A percentile compares a stretch with the other conserved stretches of the same genome.
Conservation (phyloP, 2,329 filamentous ascomycete species). For the Curvularia sp. region DNA sequence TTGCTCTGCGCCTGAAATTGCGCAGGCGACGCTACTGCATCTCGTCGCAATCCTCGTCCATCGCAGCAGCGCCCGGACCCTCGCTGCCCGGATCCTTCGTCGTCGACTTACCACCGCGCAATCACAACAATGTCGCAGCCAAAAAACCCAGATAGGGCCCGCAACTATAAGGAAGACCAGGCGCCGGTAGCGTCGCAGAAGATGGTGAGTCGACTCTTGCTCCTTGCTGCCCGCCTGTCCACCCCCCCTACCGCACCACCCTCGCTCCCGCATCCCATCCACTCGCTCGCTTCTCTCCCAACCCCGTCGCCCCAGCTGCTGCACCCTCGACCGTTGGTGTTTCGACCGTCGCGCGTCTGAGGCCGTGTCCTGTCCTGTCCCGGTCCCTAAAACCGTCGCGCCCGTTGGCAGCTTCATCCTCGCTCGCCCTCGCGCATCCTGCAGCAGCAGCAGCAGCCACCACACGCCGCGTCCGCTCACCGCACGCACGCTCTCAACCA, state of each 20-base stretch:
- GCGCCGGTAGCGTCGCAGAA: conserved; percentile 53
- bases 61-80: conserved; percentile 37
- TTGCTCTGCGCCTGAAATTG: conserved; percentile 44
- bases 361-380: conserved; percentile 14
- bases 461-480: conserved; percentile 49
- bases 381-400: conserved; percentile 31
- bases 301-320: conserved; percentile 18
- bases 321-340: conserved; percentile 44
- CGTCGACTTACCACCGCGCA: conserved; percentile 38
- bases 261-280: conserved; percentile 18
- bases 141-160: conserved; percentile 50
- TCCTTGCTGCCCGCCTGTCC: conserved; percentile 32
- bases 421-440: conserved; percentile 49
- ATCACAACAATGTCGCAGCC: conserved; percentile 53
- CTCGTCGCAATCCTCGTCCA: conserved; percentile 37
- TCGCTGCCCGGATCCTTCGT: conserved; percentile 43
- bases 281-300: conserved; percentile 33
- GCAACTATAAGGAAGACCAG: conserved; percentile 55
- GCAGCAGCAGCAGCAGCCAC: conserved; percentile 37
- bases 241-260: conserved; percentile 21
- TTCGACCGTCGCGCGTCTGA: conserved; percentile 30
- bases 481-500: conserved; percentile 21
- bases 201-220: conserved; percentile 53
- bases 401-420: conserved; percentile 42
- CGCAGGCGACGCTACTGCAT: conserved; percentile 50